phyloP scores from a whole-genome alignment of 1,139 yeast genomes.

The Pichia sp. region DNA sequence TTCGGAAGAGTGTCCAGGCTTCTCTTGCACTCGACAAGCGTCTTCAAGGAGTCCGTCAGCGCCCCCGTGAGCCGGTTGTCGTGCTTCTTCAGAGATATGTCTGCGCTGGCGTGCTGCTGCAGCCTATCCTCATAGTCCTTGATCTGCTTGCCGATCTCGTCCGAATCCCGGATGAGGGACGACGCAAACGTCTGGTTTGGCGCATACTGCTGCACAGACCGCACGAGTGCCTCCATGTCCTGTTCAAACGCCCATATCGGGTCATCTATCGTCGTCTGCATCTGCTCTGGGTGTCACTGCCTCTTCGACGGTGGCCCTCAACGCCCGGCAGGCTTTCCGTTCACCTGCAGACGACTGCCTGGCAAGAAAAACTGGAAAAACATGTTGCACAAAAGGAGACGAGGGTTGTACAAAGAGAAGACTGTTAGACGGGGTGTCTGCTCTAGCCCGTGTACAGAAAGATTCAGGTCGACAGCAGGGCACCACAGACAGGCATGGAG shows the following conservation, averaged over 20 bases:
- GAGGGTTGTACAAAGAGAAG: too few relatives aligned
- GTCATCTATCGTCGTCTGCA: neutral
- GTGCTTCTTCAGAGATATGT: neutral
- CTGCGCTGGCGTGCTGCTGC: neutral
- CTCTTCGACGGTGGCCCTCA: too few relatives aligned
- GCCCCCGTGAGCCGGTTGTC: slow-evolving; percentile 3
- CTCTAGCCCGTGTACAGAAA: too few relatives aligned
- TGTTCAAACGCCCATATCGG: slow-evolving; percentile 9
- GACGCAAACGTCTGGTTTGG: slow-evolving; percentile 7
- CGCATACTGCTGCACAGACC: slow-evolving; percentile 11
- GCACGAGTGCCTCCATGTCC: slow-evolving; percentile 5
- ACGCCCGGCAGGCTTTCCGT: too few relatives aligned
- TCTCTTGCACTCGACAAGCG: slow-evolving; percentile 12
- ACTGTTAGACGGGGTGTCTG: too few relatives aligned
- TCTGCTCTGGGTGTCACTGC: neutral
- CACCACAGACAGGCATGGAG: neutral
- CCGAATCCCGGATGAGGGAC: slow-evolving; percentile 8
- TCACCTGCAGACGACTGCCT: too few relatives aligned
- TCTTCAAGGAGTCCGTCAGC: neutral
- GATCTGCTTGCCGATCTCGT: slow-evolving; percentile 9
- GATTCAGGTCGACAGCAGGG: too few relatives aligned
- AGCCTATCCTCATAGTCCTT: neutral
- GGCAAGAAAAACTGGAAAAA: too few relatives aligned
- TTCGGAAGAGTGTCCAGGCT: slow-evolving; percentile 13
- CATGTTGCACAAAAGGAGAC: too few relatives aligned